Percentiles rank a stretch among this genome's conserved stretches.
phyloP scores from a whole-genome alignment of 192 early-diverging fungal species.

The Backusella parvicylindrica region DNA sequence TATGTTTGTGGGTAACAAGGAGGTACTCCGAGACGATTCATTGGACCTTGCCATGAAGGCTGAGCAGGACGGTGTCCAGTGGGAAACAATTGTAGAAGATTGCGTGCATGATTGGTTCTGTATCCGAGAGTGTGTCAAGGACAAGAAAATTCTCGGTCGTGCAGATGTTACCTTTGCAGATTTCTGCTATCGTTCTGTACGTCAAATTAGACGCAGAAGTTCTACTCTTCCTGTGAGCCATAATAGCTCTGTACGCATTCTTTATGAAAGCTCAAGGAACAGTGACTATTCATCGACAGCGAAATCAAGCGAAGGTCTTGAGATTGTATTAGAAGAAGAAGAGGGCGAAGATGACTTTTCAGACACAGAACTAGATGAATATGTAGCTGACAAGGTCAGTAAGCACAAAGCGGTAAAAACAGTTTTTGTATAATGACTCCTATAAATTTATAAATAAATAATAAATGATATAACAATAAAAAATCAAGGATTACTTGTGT shows the following conservation, averaged over 20 bases:
- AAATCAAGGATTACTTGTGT: neutral
- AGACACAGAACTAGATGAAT: neutral
- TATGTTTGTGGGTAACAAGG: constrained; percentile 27
- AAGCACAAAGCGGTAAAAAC: neutral
- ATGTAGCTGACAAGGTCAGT: neutral
- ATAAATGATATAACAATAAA: neutral
- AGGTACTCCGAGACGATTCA: constrained; percentile 33
- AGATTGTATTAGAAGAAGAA: constrained; percentile 11
- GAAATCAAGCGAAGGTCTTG: constrained; percentile 4
- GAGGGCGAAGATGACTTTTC: constrained; percentile 5
- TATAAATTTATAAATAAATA: neutral
- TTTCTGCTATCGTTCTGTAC: constrained; percentile 22
- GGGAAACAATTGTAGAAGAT: constrained; percentile 30
- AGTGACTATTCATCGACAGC: neutral
- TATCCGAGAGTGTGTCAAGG: constrained; percentile 29
- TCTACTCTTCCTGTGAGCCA: neutral
- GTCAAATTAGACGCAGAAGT: neutral
- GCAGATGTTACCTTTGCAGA: constrained; percentile 26
- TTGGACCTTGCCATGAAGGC: constrained; percentile 25
- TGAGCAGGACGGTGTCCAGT: constrained; percentile 24
- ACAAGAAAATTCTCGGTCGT: constrained; percentile 22
- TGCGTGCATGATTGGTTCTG: constrained; percentile 39
- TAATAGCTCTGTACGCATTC: neutral
- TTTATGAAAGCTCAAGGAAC: neutral
- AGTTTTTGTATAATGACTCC: neutral